These are phyloP conservation scores for Hirsutella rhossiliensis DNA, from an alignment of 2,329 filamentous ascomycete genomes.

Conservation along the genomic window DNA sequence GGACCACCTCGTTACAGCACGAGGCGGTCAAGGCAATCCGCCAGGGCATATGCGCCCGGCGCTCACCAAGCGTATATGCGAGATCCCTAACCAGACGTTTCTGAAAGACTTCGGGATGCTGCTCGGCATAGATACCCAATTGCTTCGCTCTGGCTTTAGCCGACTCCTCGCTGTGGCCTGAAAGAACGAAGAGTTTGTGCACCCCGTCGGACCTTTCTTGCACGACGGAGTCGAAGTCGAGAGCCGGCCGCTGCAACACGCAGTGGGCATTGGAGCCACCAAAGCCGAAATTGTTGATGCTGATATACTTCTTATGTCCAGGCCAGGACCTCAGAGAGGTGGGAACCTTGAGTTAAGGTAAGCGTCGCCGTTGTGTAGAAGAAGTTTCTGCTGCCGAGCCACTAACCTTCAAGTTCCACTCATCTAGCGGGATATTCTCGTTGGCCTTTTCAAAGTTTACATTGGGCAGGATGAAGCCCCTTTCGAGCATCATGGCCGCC, in stretches of 20 bases:
- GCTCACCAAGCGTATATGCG: constrained; percentile 34
- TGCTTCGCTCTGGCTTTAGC: constrained; percentile 16
- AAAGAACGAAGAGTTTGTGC: constrained; percentile 29
- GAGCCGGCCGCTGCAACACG: constrained; percentile 18
- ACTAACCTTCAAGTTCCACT: constrained; percentile 32
- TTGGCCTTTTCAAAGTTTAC: constrained; percentile 37
- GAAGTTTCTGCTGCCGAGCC: background rate
- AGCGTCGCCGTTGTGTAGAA: background rate
- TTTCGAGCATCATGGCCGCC: constrained; percentile 36
- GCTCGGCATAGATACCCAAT: constrained; percentile 26
- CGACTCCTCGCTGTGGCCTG: constrained; percentile 24
- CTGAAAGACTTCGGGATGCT: constrained; percentile 29
- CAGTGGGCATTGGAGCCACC: constrained; percentile 33
- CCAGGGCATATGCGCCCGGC: constrained; percentile 30
- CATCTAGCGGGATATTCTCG: constrained; percentile 32
- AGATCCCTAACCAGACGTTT: constrained; percentile 31
- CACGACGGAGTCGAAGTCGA: background rate
- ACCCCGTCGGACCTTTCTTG: constrained; percentile 4
- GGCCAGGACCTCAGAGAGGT: constrained; percentile 32
- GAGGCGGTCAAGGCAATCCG: constrained; percentile 29
- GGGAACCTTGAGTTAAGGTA: constrained; percentile 16
- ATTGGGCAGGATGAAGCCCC: constrained; percentile 36
- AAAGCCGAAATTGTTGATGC: constrained; percentile 36
- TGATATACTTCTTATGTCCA: constrained; percentile 34
- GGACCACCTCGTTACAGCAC: constrained; percentile 31